Evolutionary conservation across 2,329 filamentous ascomycete species (phyloP), one percentile per base, ranked within the genome.

Genomic region (Aspergillus tanneri): DNA sequence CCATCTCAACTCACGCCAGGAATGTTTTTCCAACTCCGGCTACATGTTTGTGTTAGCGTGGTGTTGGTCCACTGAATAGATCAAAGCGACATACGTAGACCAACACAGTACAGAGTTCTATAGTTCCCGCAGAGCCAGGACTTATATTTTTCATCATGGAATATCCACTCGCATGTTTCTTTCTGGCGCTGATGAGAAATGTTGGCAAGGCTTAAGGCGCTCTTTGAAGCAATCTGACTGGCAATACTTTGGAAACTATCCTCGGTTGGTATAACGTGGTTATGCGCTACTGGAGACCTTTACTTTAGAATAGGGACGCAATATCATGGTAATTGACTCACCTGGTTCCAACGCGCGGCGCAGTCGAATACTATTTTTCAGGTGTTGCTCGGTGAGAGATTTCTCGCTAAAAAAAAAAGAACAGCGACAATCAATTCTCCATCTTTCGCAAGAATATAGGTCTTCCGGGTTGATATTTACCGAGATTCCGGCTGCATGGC

Each of bases 171-270:
- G 10, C 63, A 60, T 5, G 57, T 56, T 1, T 58, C 63, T 22
- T 60, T 34, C 9, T 61, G 54, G 2, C 64, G 56, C 40, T 52
- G 54, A 23, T 63, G 63, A 34, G 61, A 66, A 2, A 67, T 28
- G 25, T 66, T 61, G 6, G 59, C 61, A 5, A 67, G 55, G 2
- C 40, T n/a, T 56, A 9, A 66, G 64, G 16, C 60, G 64, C 12
- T 59, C 40, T 5, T 58, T 45, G 4, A 60, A 55, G 6, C 57
- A 41, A 61, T 19, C 42, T 46, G 54, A 22, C 57, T 61, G 2
- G 63, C 2, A 58, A 51, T 6, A 49, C 41, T n/a, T 54, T 55
- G n/a, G n/a, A n/a, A n/a, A n/a, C n/a, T n/a, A n/a, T n/a, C n/a
- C n/a, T n/a, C n/a, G n/a, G n/a, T n/a, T n/a, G n/a, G n/a, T n/a